A percentile compares a stretch with the other conserved stretches of the same genome.
These are phyloP conservation scores for Trichoderma semiorbis DNA, from an alignment of 2,329 filamentous ascomycete species.

Conservation along the genomic window DNA sequence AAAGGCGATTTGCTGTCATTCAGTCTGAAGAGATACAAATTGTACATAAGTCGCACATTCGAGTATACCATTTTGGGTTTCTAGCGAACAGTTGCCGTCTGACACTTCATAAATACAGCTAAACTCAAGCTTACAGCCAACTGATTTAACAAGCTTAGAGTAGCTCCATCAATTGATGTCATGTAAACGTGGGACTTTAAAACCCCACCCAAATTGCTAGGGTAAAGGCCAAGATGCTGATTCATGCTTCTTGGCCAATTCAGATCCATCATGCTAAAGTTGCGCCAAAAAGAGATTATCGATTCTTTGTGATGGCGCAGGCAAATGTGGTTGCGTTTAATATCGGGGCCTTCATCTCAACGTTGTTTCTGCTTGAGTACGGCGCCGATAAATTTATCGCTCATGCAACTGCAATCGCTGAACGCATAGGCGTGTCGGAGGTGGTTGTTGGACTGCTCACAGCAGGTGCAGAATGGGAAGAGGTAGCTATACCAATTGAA, in stretches of 20 bases:
- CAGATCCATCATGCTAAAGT: background rate
- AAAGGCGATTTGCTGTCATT: background rate
- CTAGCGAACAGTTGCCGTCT: background rate
- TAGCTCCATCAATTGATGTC: background rate
- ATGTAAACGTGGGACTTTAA: background rate
- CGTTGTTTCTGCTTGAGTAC: background rate
- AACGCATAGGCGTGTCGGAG: slow-evolving; percentile 39
- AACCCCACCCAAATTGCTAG: background rate
- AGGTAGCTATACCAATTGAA: slow-evolving; percentile 34
- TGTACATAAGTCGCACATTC: background rate
- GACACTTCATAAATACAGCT: background rate
- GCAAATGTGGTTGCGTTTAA: background rate
- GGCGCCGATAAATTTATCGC: slow-evolving; percentile 1
- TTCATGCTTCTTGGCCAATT: background rate
- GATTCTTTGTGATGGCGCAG: background rate
- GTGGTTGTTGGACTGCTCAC: slow-evolving; percentile 50
- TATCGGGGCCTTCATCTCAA: background rate
- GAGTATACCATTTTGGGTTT: background rate
- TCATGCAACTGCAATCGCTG: background rate
- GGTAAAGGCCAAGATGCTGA: background rate
- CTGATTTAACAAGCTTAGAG: background rate
- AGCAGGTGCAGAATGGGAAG: slow-evolving; percentile 54
- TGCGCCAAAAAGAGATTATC: background rate
- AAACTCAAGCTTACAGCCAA: background rate
- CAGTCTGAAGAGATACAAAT: no score